These are phyloP conservation scores for Pseudognaphalium luteoalbum DNA, from an alignment of 129 eudicot genomes.

Conservation along the genomic window DNA sequence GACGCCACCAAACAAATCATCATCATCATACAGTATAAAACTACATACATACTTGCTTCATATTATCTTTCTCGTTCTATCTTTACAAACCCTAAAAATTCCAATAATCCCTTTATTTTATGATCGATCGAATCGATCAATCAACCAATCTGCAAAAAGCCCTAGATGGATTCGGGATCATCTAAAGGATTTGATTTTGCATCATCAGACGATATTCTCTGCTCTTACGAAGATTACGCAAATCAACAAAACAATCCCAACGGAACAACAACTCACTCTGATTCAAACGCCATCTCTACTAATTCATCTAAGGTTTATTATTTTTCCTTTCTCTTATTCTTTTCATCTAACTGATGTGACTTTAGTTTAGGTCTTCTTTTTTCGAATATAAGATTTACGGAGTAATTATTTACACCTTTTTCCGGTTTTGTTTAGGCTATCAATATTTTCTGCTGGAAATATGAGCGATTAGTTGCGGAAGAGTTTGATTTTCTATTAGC, in stretches of 20 bases:
- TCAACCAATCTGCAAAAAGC: neutral
- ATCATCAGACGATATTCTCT: constrained; percentile 67
- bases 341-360: neutral
- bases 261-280: constrained; percentile 49
- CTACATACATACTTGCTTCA: too few relatives aligned
- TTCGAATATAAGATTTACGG: neutral
- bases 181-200: constrained; percentile 71
- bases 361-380: neutral
- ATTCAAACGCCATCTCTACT: constrained; percentile 39
- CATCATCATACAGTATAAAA: too few relatives aligned
- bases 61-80: neutral
- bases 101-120: neutral
- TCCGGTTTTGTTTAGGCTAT: neutral
- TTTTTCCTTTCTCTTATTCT: neutral
- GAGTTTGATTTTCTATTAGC: neutral
- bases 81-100: neutral
- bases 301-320: constrained; percentile 51
- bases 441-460: neutral
- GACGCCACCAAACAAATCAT: neutral
- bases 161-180: constrained; percentile 77
- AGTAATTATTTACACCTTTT: neutral
- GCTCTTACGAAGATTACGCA: constrained; percentile 74
- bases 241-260: constrained; percentile 49
- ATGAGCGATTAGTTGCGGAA: too few relatives aligned
- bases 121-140: neutral